Evolutionary conservation across 1,284 basidiomycete genomes (phyloP), one percentile per base, ranked within the genome.

Genomic region (Inonotus obliquus): DNA sequence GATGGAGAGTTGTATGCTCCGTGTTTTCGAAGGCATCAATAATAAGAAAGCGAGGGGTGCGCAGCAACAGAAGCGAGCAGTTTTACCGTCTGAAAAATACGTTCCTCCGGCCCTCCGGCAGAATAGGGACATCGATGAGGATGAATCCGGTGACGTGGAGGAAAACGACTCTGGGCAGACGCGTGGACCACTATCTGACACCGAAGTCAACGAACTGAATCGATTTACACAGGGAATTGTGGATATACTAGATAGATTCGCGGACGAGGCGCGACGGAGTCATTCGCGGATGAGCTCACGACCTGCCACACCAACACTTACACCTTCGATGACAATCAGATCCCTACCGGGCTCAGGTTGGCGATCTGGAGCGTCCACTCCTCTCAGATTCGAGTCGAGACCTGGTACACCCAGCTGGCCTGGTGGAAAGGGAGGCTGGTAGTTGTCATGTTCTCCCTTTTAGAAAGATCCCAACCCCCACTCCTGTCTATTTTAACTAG

Each of bases 21-120:
- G 96, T 48, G 92, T 97, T 1, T 98, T 95, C 68, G 92, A 98
- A 69, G 94, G 95, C 27, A 87, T 96, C 61, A 71, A 64, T 52
- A 59, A 60, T 23, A 71, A 61, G 44, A 61, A 60, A 21, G 25
- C 47, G 35, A 29, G 35, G 81, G 82, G 77, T 35, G 73, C 75
- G 59, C 74, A 71, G 62, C 67, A 68, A 63, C 65, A 75, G 41
- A 73, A 72, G 59, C 72, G 70, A 48, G 71, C 70, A 39, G 65
- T 71, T 51, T 64, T 72, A 23, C 73, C 74, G 11, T 35, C 51
- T 6, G 70, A 73, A 6, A 66, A 78, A 21, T 74, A 75, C 32
- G 69, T 75, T 59, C 72, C 76, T 37, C 74, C 77, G 3, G 25
- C 37, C 19, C 19, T 41, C 13, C 53, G 55, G 32, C 44, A 47